These are phyloP conservation scores for Aphanomyces euteiches DNA, from an alignment of 352 stramenopile species.

Conservation along the genomic window DNA sequence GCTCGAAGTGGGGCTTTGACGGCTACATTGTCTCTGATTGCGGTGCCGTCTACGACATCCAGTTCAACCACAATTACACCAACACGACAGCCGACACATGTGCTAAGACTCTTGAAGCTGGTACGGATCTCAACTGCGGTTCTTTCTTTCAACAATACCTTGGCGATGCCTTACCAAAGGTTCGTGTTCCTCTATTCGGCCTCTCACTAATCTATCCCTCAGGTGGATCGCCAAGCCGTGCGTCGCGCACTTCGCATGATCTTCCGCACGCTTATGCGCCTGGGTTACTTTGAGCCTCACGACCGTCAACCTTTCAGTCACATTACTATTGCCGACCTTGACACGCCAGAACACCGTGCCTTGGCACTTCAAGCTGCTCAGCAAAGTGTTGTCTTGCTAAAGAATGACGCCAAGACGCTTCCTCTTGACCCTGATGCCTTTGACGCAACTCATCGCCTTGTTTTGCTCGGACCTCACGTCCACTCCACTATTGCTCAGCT, in stretches of 20 bases:
- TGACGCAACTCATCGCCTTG: conserved; percentile 36
- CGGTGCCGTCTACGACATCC: conserved; percentile 85
- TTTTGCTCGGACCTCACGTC: conserved; percentile 81
- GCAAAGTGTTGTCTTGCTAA: conserved; percentile 91
- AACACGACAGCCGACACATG: conserved; percentile 63
- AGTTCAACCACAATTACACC: conserved; percentile 69
- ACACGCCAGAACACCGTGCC: conserved; percentile 53
- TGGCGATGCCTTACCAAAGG: conserved; percentile 47
- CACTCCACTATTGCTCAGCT: conserved; percentile 52
- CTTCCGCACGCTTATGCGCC: conserved; percentile 85
- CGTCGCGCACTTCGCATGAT: conserved; percentile 51
- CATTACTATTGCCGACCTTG: conserved; percentile 62
- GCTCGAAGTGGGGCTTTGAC: conserved; percentile 80
- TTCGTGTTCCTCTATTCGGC: neutral
- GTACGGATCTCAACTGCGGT: conserved; percentile 86
- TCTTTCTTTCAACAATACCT: conserved; percentile 78
- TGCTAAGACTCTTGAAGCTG: conserved; percentile 57
- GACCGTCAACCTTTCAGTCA: conserved; percentile 69
- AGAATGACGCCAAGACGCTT: conserved; percentile 79
- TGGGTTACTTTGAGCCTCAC: conserved; percentile 89
- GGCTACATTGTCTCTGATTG: conserved; percentile 96
- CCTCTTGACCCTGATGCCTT: conserved; percentile 46
- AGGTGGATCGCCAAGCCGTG: neutral
- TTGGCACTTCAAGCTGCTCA: conserved; percentile 70
- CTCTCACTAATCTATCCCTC: no score